Conservation (phyloP, 106 monocot genomes). For the Phalaenopsis equestris region DNA sequence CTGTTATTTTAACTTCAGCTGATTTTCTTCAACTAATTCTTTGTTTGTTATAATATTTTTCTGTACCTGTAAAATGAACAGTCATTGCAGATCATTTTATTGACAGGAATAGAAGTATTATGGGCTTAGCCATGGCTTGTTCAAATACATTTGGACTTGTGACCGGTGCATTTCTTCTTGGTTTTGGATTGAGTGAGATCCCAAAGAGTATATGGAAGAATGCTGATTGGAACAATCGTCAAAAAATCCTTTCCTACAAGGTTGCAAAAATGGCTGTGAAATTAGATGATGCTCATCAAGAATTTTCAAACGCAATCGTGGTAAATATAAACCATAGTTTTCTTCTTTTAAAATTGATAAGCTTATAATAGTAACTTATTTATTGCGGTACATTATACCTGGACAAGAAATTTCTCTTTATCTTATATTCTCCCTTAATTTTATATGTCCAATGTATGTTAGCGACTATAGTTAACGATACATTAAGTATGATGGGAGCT, state of each 20-base stretch:
- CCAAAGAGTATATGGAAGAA: conserved; percentile 95
- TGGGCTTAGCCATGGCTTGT: conserved; percentile 90
- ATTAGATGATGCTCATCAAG: conserved; percentile 95
- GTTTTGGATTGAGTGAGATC: conserved; percentile 97
- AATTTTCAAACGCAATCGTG: conserved; percentile 97
- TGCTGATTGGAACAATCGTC: conserved; percentile 86
- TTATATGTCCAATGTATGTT: too few relatives aligned
- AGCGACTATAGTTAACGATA: too few relatives aligned
- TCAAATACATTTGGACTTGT: conserved; percentile 99
- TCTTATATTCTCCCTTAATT: too few relatives aligned
- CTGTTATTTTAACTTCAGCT: too few relatives aligned
- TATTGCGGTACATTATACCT: too few relatives aligned
- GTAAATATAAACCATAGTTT: conserved; percentile 21
- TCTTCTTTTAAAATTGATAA: background rate
- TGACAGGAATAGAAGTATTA: conserved; percentile 56
- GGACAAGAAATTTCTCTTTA: too few relatives aligned
- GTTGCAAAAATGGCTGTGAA: conserved; percentile 97
- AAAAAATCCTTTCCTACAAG: conserved; percentile 86
- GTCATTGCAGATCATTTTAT: background rate
- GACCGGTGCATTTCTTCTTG: conserved; percentile 98
- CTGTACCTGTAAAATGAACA: too few relatives aligned
- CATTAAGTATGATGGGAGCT: too few relatives aligned
- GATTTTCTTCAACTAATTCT: too few relatives aligned
- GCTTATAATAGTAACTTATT: too few relatives aligned
- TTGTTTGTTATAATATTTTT: too few relatives aligned